Evolutionary conservation across 1,284 basidiomycete genomes (phyloP), one percentile per base, ranked within the genome.

Genomic region (Ceraceosorus bombacis): DNA sequence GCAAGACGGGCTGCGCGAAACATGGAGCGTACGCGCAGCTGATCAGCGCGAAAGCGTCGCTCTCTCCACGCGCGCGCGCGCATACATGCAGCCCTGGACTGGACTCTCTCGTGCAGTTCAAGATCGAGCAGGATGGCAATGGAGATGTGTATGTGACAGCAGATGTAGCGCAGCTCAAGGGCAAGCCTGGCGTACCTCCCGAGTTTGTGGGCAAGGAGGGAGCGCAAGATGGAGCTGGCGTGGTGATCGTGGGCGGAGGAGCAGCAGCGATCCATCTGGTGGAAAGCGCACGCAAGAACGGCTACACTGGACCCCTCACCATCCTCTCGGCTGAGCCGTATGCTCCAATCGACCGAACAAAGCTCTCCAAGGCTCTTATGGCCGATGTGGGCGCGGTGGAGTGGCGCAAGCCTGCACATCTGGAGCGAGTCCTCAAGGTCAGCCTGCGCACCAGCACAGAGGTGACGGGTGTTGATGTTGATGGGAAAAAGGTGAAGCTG

Each of bases 271-370:
- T 89, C 74, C 84, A 89, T 66, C 83, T 86, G 6, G 82, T 93
- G 55, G 90, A 94, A 78, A 88, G 87, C 74, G 80, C 95, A 70
- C 81, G 91, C 63, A 88, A 90, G 88, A 83, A 88, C 72, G 87
- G 87, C 27, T 95, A 86, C 80, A 81, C 82, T 48, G 87, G 85
- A 15, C 82, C 84, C 6, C 89, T 96, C 73, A 89, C 86, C 2
- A 80, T 95, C 53, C 78, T 95, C 27, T 86, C 86, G 17, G 85
- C 87, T 71, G 92, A 96, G 79, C 80, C 82, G 8, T 81, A 92
- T 76, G 82, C 86, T 12, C 91, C 92, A 1, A 89, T 95, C 69
- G 92, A 96, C 79, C 83, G 89, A 60, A 90, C 91, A 51, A 93
- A 89, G 80, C 82, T 95, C 62, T 92, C 89, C 80, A 95, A 96